Evolutionary conservation across 1,139 yeast species (phyloP).

Genomic region (Yarrowia galli): DNA sequence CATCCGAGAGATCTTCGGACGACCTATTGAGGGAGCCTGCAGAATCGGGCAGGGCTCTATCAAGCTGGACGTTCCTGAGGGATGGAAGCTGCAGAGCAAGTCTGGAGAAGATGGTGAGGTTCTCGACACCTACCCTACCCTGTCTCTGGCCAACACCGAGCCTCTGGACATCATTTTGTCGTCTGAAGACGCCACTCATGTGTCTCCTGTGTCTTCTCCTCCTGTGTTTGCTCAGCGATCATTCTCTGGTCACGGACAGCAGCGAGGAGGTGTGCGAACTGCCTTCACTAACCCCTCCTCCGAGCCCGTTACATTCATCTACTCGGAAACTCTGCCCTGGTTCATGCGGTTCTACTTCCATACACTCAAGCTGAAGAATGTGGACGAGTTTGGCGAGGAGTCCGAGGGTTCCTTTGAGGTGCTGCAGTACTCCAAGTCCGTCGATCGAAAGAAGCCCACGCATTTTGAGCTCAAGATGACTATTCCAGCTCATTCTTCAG

Average conservation of each 20-base stretch:
- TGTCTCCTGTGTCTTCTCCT: constrained; percentile 56
- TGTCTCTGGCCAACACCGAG: constrained; percentile 53
- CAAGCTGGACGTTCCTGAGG: constrained; percentile 33
- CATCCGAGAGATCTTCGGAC: constrained; percentile 73
- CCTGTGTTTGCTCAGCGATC: constrained; percentile 84
- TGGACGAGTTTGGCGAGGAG: constrained; percentile 39
- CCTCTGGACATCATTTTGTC: constrained; percentile 51
- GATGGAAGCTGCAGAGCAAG: constrained; percentile 34
- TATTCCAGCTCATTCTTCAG: constrained; percentile 69
- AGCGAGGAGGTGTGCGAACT: constrained; percentile 85
- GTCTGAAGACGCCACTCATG: constrained; percentile 50
- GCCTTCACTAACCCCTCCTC: constrained; percentile 72
- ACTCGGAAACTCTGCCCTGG: constrained; percentile 93
- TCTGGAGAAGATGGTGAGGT: constrained; percentile 31
- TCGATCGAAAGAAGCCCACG: constrained; percentile 81
- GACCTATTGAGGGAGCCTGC: constrained; percentile 68
- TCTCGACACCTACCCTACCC: constrained; percentile 45
- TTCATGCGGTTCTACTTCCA: constrained; percentile 84
- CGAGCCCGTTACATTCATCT: constrained; percentile 60
- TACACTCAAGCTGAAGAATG: constrained; percentile 55
- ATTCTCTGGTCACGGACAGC: constrained; percentile 90
- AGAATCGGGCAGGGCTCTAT: constrained; percentile 51
- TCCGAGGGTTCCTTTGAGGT: constrained; percentile 57
- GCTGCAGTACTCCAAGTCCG: constrained; percentile 74
- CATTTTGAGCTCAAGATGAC: constrained; percentile 74